These are phyloP conservation scores for Botryotinia globosa DNA, from an alignment of 2,329 filamentous ascomycete species.

Conservation along the genomic window DNA sequence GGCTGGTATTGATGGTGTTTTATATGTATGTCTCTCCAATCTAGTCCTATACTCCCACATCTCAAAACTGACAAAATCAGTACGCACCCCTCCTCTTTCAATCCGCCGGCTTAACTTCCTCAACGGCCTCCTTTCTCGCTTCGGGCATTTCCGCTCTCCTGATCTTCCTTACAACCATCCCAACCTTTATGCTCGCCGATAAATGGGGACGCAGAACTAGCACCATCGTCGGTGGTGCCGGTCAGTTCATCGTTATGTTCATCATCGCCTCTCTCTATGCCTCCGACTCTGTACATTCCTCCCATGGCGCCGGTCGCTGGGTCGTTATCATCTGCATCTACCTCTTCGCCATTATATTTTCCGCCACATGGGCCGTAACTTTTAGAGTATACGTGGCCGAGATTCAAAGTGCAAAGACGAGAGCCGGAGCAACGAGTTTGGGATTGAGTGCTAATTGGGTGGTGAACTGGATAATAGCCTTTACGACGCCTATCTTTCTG, in stretches of 20 bases:
- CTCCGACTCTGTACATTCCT: conserved; percentile 43
- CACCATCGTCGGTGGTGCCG: conserved; percentile 52
- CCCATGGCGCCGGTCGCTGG: conserved; percentile 46
- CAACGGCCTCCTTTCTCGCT: conserved; percentile 56
- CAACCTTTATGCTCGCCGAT: conserved; percentile 55
- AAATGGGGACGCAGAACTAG: conserved; percentile 55
- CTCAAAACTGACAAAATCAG: conserved; percentile 35
- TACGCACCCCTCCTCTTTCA: conserved; percentile 61
- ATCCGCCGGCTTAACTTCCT: conserved; percentile 55
- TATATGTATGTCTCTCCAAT: conserved; percentile 48
- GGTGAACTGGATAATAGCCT: conserved; percentile 36
- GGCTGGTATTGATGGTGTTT: conserved; percentile 59
- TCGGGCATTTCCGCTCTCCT: conserved; percentile 59
- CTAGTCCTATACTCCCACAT: not conserved
- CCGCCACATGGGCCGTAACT: conserved; percentile 52
- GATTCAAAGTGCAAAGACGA: conserved; percentile 54
- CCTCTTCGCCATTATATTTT: conserved; percentile 48
- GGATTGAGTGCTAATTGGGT: conserved; percentile 48
- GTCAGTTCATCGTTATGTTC: conserved; percentile 50
- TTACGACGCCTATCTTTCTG: conserved; percentile 39
- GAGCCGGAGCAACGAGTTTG: conserved; percentile 53
- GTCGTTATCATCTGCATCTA: conserved; percentile 51
- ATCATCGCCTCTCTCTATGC: conserved; percentile 55
- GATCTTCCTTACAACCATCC: conserved; percentile 56
- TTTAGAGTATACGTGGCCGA: conserved; percentile 57